phyloP scores from a whole-genome alignment of 495 filamentous ascomycete species.

The Chaetomium cochliodes region DNA sequence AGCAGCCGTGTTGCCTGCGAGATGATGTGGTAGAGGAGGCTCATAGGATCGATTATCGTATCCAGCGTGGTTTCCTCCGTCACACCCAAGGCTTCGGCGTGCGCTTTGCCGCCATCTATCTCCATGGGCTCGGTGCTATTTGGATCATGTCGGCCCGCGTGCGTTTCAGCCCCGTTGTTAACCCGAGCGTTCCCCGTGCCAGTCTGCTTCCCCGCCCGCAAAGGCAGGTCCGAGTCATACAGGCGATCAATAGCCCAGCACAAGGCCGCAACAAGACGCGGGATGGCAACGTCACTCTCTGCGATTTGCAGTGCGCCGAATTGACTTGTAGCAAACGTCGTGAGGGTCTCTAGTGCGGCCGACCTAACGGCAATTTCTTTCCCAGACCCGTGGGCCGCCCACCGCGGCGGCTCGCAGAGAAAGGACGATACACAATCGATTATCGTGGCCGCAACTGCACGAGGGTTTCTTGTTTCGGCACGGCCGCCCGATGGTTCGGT shows the following conservation, averaged over 20 bases:
- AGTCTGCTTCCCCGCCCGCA: not conserved
- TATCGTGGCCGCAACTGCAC: conserved; percentile 36
- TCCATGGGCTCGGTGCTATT: not conserved
- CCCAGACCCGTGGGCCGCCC: conserved; percentile 36
- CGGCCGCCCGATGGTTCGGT: conserved; percentile 16
- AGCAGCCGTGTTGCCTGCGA: conserved; percentile 37
- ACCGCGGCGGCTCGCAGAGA: conserved; percentile 41
- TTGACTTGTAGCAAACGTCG: conserved; percentile 38
- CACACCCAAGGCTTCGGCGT: not conserved
- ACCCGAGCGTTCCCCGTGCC: not conserved
- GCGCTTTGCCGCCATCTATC: not conserved
- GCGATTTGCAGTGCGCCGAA: conserved; percentile 44
- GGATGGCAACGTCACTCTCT: conserved; percentile 41
- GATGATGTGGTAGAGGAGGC: conserved; percentile 31
- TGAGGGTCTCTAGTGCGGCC: conserved; percentile 39
- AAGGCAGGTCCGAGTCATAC: conserved; percentile 43
- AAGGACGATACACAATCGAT: conserved; percentile 45
- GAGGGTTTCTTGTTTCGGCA: conserved; percentile 26
- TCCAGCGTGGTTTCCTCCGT: not conserved
- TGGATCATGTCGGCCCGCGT: conserved; percentile 4
- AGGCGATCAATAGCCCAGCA: conserved; percentile 46
- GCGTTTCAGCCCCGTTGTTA: conserved; percentile 2
- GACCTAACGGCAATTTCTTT: conserved; percentile 35
- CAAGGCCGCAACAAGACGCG: conserved; percentile 41
- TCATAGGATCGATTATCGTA: not conserved